Conservation (phyloP, 768 basidiomycete species). For the Rubroboletus satanas region DNA sequence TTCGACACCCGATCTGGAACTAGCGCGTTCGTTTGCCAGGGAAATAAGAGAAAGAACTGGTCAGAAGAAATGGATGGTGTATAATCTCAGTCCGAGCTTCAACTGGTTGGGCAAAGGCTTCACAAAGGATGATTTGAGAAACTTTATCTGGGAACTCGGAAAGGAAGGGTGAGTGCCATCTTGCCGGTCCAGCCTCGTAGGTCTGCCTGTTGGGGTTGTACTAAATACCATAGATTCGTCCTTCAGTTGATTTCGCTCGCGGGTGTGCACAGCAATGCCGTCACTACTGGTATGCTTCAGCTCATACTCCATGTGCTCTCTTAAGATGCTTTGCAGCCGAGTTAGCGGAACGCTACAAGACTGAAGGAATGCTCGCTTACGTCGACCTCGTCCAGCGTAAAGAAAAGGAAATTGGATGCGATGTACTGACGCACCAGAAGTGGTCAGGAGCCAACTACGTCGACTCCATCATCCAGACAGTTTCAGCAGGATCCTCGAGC, state of each 20-base stretch:
- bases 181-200: background rate
- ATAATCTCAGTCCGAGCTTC: slow-evolving; percentile 92
- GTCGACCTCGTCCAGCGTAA: slow-evolving; percentile 84
- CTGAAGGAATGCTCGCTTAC: slow-evolving; percentile 91
- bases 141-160: slow-evolving; percentile 85
- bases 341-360: slow-evolving; percentile 73
- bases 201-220: background rate
- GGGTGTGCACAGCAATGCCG: slow-evolving; percentile 83
- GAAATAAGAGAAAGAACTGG: slow-evolving; percentile 70
- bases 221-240: slow-evolving; percentile 58
- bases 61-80: slow-evolving; percentile 71
- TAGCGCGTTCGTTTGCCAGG: slow-evolving; percentile 75
- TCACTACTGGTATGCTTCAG: slow-evolving; percentile 57
- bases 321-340: slow-evolving; percentile 48
- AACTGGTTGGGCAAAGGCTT: slow-evolving; percentile 88
- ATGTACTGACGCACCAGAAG: slow-evolving; percentile 92
- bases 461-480: slow-evolving; percentile 76
- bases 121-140: slow-evolving; percentile 69
- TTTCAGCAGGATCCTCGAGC: slow-evolving; percentile 86
- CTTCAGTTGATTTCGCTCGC: slow-evolving; percentile 87
- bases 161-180: slow-evolving; percentile 65
- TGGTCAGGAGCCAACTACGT: slow-evolving; percentile 95
- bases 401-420: slow-evolving; percentile 84
- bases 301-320: background rate
- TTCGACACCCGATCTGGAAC: slow-evolving; percentile 76